These are phyloP conservation scores for Clonostachys solani DNA, from an alignment of 2,329 filamentous ascomycete species.

Conservation along the genomic window DNA sequence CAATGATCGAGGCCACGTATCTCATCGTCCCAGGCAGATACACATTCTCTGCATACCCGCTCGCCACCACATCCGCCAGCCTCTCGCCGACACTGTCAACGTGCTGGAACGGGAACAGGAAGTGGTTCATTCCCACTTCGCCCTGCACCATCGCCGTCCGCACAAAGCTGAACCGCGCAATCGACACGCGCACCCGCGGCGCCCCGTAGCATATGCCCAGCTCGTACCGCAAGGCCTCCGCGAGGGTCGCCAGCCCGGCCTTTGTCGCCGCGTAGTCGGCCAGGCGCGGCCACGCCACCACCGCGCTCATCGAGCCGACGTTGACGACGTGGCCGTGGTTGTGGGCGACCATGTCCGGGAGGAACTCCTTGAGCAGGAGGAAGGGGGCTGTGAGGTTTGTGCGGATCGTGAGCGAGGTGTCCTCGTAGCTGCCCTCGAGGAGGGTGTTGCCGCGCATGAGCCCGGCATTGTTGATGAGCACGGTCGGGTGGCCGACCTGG, in stretches of 20 bases:
- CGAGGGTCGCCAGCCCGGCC: conserved; percentile 78
- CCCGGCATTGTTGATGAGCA: conserved; percentile 94
- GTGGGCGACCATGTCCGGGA: conserved; percentile 70
- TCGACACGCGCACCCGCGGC: conserved; percentile 51
- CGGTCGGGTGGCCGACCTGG: conserved; percentile 83
- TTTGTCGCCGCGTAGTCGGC: conserved; percentile 88
- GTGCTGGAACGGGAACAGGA: too few relatives aligned
- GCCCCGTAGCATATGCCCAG: conserved; percentile 57
- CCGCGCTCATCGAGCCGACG: conserved; percentile 80
- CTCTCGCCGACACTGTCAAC: too few relatives aligned
- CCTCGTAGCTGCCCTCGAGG: conserved; percentile 60
- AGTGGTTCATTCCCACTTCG: too few relatives aligned
- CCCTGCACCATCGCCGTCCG: too few relatives aligned
- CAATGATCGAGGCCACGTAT: too few relatives aligned
- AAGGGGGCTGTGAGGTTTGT: conserved; percentile 89
- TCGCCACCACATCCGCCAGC: too few relatives aligned
- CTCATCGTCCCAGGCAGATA: too few relatives aligned
- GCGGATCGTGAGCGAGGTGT: conserved; percentile 68
- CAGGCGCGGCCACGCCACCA: conserved; percentile 68
- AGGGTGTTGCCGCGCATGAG: conserved; percentile 75
- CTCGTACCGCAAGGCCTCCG: conserved; percentile 60
- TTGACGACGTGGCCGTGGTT: conserved; percentile 80
- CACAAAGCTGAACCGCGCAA: too few relatives aligned
- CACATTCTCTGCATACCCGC: too few relatives aligned
- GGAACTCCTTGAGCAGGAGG: conserved; percentile 79